Percentiles rank a stretch among this genome's conserved stretches.
Conservation (phyloP, 176 grass and related monocot species). For the Oryza glumipatula region DNA sequence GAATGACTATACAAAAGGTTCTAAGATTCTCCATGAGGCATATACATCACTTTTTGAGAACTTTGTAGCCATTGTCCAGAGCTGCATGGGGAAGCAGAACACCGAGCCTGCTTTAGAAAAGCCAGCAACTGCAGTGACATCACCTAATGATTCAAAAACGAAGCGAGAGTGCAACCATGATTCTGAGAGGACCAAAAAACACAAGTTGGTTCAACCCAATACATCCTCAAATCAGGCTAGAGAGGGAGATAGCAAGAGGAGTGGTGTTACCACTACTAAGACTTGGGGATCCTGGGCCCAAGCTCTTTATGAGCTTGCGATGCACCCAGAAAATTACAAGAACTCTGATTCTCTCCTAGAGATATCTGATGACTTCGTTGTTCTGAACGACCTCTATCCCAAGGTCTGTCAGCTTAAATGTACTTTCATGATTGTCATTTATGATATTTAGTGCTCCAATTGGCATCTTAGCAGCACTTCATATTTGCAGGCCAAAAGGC, state of each 20-base stretch:
- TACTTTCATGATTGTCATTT: background rate
- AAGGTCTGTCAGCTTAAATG: constrained; percentile 56
- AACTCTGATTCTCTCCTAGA: constrained; percentile 59
- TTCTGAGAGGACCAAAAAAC: constrained; percentile 70
- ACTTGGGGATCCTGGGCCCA: constrained; percentile 83
- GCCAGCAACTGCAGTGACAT: constrained; percentile 18
- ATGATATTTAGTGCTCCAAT: background rate
- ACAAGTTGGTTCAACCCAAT: constrained; percentile 45
- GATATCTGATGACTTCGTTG: constrained; percentile 67
- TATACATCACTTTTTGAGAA: constrained; percentile 83
- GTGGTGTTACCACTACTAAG: constrained; percentile 38
- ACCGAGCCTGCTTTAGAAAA: constrained; percentile 26
- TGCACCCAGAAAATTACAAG: constrained; percentile 70
- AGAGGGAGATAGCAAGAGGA: constrained; percentile 46
- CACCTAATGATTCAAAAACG: constrained; percentile 50
- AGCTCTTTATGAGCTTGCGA: constrained; percentile 68
- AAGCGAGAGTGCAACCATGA: constrained; percentile 37
- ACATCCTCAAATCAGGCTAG: constrained; percentile 12
- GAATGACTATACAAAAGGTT: constrained; percentile 83
- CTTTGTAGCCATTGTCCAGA: constrained; percentile 55
- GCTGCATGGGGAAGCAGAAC: constrained; percentile 32
- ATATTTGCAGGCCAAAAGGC: constrained; percentile 69
- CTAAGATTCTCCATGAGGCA: constrained; percentile 74
- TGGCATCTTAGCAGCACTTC: constrained; percentile 29
- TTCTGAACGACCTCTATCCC: constrained; percentile 81